Percentiles rank a stretch among this genome's conserved stretches.
Conservation (phyloP, 768 basidiomycete species). For the Sistotremastrum niveocremeum region DNA sequence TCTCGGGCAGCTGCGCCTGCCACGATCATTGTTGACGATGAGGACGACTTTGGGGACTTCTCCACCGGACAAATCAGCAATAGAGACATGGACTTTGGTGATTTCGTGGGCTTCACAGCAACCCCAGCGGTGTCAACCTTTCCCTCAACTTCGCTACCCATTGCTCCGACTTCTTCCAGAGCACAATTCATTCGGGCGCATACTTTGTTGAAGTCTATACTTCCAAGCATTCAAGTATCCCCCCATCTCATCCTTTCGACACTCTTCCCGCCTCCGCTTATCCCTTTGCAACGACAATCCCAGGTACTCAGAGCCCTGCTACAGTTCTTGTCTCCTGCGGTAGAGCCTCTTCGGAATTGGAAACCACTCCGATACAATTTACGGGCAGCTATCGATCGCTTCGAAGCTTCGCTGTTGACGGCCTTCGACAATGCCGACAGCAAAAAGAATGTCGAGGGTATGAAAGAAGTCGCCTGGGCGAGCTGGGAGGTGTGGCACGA, state of each 20-base stretch:
- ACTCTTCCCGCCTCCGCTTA: slow-evolving; percentile 26
- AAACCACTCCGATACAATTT: slow-evolving; percentile 47
- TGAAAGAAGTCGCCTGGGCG: slow-evolving; percentile 71
- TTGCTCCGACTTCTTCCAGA: slow-evolving; percentile 24
- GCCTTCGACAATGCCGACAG: slow-evolving; percentile 84
- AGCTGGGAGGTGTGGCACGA: slow-evolving; percentile 73
- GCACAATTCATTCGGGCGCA: slow-evolving; percentile 57
- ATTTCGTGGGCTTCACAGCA: slow-evolving; percentile 26
- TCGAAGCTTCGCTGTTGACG: slow-evolving; percentile 74
- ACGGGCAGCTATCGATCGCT: slow-evolving; percentile 71
- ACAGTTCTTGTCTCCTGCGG: slow-evolving; percentile 51
- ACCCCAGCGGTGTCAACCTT: slow-evolving; percentile 19
- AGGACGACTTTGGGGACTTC: slow-evolving; percentile 89
- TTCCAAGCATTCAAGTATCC: slow-evolving; percentile 41
- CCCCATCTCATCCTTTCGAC: slow-evolving; percentile 56
- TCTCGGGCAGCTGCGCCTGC: slow-evolving; percentile 38
- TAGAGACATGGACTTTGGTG: slow-evolving; percentile 21
- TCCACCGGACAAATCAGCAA: slow-evolving; percentile 30
- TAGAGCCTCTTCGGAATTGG: slow-evolving; percentile 67
- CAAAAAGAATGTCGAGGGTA: slow-evolving; percentile 52
- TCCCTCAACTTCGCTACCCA: slow-evolving; percentile 19
- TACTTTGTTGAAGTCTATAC: slow-evolving; percentile 44
- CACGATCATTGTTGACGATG: slow-evolving; percentile 36
- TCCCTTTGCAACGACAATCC: slow-evolving; percentile 41
- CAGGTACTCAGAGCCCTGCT: slow-evolving; percentile 59